These are phyloP conservation scores for Arthroderma sp. DNA, from an alignment of 2,329 filamentous ascomycete species.

Conservation along the genomic window DNA sequence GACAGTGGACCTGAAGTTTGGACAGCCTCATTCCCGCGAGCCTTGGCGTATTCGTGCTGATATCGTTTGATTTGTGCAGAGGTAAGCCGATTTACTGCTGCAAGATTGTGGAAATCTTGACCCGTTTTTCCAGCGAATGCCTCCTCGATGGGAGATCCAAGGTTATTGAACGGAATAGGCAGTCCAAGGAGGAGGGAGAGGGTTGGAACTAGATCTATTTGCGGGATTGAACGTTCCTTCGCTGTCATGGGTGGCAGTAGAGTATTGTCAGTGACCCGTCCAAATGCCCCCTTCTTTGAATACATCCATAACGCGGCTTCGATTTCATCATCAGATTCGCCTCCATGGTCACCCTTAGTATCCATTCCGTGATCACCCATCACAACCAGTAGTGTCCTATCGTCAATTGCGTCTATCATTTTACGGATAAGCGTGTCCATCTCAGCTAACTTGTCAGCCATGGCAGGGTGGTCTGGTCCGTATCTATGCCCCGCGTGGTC, in stretches of 20 bases:
- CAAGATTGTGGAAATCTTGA: constrained; percentile 60
- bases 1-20: constrained; percentile 44
- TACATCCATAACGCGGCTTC: constrained; percentile 98
- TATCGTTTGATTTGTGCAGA: constrained; percentile 83
- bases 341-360: constrained; percentile 91
- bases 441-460: constrained; percentile 78
- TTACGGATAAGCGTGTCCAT: constrained; percentile 73
- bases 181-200: constrained; percentile 76
- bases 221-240: constrained; percentile 59
- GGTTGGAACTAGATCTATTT: constrained; percentile 94
- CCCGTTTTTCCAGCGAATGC: constrained; percentile 62
- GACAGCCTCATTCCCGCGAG: constrained; percentile 54
- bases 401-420: constrained; percentile 61
- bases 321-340: constrained; percentile 91
- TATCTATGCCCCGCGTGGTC: constrained; percentile 96
- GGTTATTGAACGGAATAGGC: constrained; percentile 91
- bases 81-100: constrained; percentile 61
- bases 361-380: constrained; percentile 99
- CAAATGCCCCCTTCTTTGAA: constrained; percentile 75
- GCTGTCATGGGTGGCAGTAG: constrained; percentile 51
- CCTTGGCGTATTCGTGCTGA: constrained; percentile 67
- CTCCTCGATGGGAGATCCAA: constrained; percentile 86
- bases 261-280: constrained; percentile 54
- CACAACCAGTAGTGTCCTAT: constrained; percentile 77
- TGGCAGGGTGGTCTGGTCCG: constrained; percentile 81